Base-by-base conservation (phyloP, 2,329 filamentous ascomycete species). In the Polychaeton citri region DNA sequence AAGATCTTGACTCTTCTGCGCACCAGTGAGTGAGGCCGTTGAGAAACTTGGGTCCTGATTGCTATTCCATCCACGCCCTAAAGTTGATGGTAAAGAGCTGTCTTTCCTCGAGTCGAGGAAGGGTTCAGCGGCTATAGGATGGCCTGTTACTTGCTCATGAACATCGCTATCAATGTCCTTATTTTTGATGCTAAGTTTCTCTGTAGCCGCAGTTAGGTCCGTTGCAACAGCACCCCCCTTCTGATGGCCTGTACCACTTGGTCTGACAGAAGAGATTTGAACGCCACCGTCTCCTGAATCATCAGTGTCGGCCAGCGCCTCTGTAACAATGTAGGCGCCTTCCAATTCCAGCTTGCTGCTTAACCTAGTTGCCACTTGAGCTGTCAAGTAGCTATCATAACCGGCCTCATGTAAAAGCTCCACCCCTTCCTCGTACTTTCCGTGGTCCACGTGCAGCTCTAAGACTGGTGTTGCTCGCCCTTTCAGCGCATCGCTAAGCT, bases 351-450 rank as follows among this genome's bases (percentile, higher is more conserved):
- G 56, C 44, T 70, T 69, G 2, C 66, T 60, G 6, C 70, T 66
- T 3, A 78, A 58, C 36, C 67, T 65, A 35, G 77, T 62, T 43
- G 74, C 69, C 18, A 76, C 61, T 37, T 68, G 66, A 2, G 73
- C 74, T 0, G 74, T 75, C 16, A 77, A 58, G 40, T 72, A 64
- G 51, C 72, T 76, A 50, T 79, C 74, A 43, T 71, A 79, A 6
- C 74, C 74, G 12, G 74, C 74, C 55, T 79, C 74, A 39, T 79
- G 74, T 38, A 66, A 60, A 40, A 61, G 58, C 21, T 49, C 45
- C 4, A 46, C 45, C 15, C 24, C 24, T 15, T 51, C 44, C 19
- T 57, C 51, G 42, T 69, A 69, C 41, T 66, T 50, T 6, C 47
- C 48, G 42, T 61, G 57, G n/a, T 53, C 41, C 33, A 49, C 38